Evolutionary conservation across 768 basidiomycete genomes (phyloP).

Genomic region (Suillus weaverae): DNA sequence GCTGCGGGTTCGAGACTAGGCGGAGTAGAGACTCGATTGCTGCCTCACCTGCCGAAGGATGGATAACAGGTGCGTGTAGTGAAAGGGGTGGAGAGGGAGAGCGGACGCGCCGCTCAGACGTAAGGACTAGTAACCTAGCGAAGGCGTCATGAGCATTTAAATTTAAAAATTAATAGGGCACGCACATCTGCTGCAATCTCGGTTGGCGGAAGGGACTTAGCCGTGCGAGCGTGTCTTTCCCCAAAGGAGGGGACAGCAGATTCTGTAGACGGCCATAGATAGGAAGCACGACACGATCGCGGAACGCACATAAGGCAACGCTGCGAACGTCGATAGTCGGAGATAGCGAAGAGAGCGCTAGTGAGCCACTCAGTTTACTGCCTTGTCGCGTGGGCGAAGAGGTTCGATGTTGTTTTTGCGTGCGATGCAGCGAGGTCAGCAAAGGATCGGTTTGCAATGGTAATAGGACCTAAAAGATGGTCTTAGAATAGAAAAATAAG

Average conservation of each 20-base stretch:
- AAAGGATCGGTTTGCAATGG: slow-evolving; percentile 63
- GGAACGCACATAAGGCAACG: slow-evolving; percentile 76
- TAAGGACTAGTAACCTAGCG: slow-evolving; percentile 69
- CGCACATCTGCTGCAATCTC: slow-evolving; percentile 79
- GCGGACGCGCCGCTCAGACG: slow-evolving; percentile 62
- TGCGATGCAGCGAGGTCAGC: slow-evolving; percentile 67
- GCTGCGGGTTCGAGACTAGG: slow-evolving; percentile 54
- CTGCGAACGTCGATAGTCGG: slow-evolving; percentile 77
- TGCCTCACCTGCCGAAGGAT: slow-evolving; percentile 63
- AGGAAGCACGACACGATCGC: slow-evolving; percentile 76
- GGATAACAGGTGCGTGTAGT: slow-evolving; percentile 46
- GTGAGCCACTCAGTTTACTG: slow-evolving; percentile 37
- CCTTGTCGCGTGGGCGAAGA: slow-evolving; percentile 54
- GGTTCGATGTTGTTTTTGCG: slow-evolving; percentile 52
- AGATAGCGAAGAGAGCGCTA: slow-evolving; percentile 30
- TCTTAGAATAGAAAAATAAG: slow-evolving; percentile 33
- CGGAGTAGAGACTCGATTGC: slow-evolving; percentile 69
- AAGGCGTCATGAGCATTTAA: slow-evolving; percentile 3
- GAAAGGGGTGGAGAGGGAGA: slow-evolving; percentile 62
- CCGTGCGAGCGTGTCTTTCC: slow-evolving; percentile 58
- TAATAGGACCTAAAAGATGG: slow-evolving; percentile 47
- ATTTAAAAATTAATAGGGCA: slow-evolving; percentile 1
- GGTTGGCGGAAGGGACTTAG: slow-evolving; percentile 60
- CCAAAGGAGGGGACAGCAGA: slow-evolving; percentile 52
- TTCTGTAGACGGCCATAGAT: slow-evolving; percentile 54